Evolutionary conservation across 208 protist genomes (phyloP), one percentile per base, ranked within the genome.

Genomic region (Balamuthia mandrillaris): DNA sequence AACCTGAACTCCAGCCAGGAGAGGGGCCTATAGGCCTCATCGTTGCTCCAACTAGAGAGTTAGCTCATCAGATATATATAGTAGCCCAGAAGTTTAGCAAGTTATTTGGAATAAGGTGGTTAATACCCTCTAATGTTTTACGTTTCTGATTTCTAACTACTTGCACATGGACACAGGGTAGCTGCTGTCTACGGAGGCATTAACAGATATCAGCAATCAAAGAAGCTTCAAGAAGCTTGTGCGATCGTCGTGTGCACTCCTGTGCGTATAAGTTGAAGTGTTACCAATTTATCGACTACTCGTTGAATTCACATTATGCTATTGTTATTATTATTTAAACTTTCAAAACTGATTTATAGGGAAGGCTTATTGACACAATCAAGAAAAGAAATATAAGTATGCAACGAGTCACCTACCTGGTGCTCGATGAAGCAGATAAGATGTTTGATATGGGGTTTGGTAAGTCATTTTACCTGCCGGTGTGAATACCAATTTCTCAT

Each of bases 31-130:
- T 96, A 54, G 95, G 44, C 3, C 10, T 97, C n/a, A 88, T 96
- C n/a, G 60, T 97, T 29, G 86, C 93, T 3, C 96, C 96, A 1
- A 97, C 96, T 0, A 89, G 96, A 31, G 96, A 97, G 75, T 84
- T 97, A 0, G 95, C 95, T 1, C 4, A 88, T 3, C 95, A 97
- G 75, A 96, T 95, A 44, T 90, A 90, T 52, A 7, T 58, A 3
- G 92, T 92, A 39, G 81, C 63, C 74, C 84, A 90, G n/a, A 86
- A 87, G 41, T 94, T 94, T 54, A 65, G 79, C 29, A 89, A 90
- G 51, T 9, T 41, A 5, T 33, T 84, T 1, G 81, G 58, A 29
- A 85, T 42, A 12, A 68, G 47, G 29, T 70, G 70, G 77, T 70
- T 84, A n/a, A n/a, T n/a, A n/a, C n/a, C n/a, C n/a, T n/a, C n/a